A percentile compares a stretch with the other conserved stretches of the same genome.
Conservation (phyloP, 805 yeast species). For the Dipodascus geniculatus region DNA sequence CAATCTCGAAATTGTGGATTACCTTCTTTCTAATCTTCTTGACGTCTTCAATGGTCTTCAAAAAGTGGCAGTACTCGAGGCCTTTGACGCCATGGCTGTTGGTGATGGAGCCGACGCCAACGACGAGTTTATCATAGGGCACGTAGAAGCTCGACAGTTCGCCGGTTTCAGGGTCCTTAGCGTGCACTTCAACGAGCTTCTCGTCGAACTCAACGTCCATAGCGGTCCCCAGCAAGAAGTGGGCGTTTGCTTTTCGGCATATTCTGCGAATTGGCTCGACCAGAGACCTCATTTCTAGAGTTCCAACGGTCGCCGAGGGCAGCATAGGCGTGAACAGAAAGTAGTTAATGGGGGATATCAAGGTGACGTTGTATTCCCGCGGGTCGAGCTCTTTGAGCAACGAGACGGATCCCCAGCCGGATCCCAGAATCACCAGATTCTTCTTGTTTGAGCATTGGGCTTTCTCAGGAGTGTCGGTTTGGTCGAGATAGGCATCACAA, state of each 20-base stretch:
- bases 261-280: constrained; percentile 45
- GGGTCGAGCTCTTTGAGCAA: constrained; percentile 39
- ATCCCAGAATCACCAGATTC: constrained; percentile 45
- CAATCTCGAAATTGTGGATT: constrained; percentile 44
- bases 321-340: constrained; percentile 59
- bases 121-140: constrained; percentile 48
- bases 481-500: constrained; percentile 43
- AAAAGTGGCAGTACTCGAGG: constrained; percentile 45
- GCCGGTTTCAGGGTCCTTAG: constrained; percentile 22
- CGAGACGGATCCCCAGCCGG: constrained; percentile 65
- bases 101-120: constrained; percentile 58
- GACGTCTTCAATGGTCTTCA: constrained; percentile 61
- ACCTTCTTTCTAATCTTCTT: constrained; percentile 42
- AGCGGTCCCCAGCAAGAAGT: constrained; percentile 48
- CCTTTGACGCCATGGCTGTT: constrained; percentile 66
- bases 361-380: constrained; percentile 51
- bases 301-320: constrained; percentile 63
- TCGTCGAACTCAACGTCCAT: constrained; percentile 46
- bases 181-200: constrained; percentile 45
- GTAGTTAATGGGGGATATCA: constrained; percentile 57
- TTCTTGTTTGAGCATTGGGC: constrained; percentile 30
- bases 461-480: constrained; percentile 34
- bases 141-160: constrained; percentile 34
- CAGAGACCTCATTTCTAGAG: constrained; percentile 50
- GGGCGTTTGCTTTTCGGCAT: constrained; percentile 36